Percentiles rank a stretch among this genome's conserved stretches.
These are phyloP conservation scores for Cyphellophora europaea DNA, from an alignment of 2,329 filamentous ascomycete species.

Conservation along the genomic window DNA sequence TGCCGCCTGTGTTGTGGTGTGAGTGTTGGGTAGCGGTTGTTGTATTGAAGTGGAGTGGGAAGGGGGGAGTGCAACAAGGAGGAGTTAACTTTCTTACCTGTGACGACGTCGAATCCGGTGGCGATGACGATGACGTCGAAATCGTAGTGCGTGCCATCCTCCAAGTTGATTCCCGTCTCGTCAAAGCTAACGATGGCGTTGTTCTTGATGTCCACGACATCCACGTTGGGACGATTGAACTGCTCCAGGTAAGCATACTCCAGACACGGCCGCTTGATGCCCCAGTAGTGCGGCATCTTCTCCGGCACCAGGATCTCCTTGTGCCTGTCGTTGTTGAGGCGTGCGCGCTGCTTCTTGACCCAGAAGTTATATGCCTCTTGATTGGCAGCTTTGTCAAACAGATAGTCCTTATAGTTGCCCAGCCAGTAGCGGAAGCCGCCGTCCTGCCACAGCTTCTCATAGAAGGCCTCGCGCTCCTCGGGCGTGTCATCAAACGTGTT, in stretches of 20 bases:
- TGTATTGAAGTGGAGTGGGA: too few relatives aligned
- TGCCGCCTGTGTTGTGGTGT: too few relatives aligned
- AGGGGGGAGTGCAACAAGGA: too few relatives aligned
- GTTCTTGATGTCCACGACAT: constrained; percentile 36
- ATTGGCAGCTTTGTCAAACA: constrained; percentile 41
- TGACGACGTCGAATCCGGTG: constrained; percentile 26
- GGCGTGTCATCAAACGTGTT: constrained; percentile 36
- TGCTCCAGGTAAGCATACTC: constrained; percentile 44
- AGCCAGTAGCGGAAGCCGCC: constrained; percentile 54
- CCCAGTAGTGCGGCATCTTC: constrained; percentile 46
- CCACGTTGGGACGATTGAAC: constrained; percentile 37
- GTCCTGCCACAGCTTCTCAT: constrained; percentile 38
- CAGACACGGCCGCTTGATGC: constrained; percentile 40
- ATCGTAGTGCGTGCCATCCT: constrained; percentile 9
- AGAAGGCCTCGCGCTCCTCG: constrained; percentile 32
- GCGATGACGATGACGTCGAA: constrained; percentile 25
- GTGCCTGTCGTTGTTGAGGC: constrained; percentile 42
- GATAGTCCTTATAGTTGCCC: constrained; percentile 41
- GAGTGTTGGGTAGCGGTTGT: too few relatives aligned
- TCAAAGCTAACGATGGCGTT: constrained; percentile 39
- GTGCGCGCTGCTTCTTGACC: constrained; percentile 40
- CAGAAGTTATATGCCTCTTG: constrained; percentile 47
- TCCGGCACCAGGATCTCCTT: constrained; percentile 44
- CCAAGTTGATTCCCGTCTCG: constrained; percentile 33
- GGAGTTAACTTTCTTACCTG: too few relatives aligned